These are phyloP conservation scores for Fraxinus floribunda DNA, from an alignment of 305 asterid genomes.

Conservation along the genomic window DNA sequence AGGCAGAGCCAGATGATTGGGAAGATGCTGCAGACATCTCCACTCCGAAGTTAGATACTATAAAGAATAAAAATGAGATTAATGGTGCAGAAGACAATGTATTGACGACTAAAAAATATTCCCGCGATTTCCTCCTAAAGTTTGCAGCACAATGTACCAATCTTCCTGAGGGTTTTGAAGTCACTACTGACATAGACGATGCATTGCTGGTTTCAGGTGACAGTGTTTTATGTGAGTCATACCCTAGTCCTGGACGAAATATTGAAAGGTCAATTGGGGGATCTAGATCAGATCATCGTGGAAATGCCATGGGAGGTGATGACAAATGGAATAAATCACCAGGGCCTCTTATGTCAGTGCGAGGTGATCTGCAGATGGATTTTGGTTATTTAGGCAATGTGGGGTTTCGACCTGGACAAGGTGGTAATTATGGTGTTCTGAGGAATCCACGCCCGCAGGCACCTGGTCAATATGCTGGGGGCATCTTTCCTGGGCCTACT, in stretches of 20 bases:
- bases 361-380: conserved; percentile 33
- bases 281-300: conserved; percentile 66
- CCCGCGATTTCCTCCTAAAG: conserved; percentile 77
- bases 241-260: conserved; percentile 60
- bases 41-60: conserved; percentile 52
- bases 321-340: conserved; percentile 44
- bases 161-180: conserved; percentile 62
- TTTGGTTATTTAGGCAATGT: conserved; percentile 25
- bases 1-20: conserved; percentile 91
- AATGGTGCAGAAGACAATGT: conserved; percentile 46
- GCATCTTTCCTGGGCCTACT: conserved; percentile 34
- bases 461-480: conserved; percentile 29
- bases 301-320: conserved; percentile 50
- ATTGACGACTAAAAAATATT: conserved; percentile 49
- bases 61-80: conserved; percentile 32
- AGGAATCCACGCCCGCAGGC: conserved; percentile 32
- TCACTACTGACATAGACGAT: conserved; percentile 43
- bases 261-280: conserved; percentile 58
- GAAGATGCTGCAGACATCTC: conserved; percentile 84
- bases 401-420: conserved; percentile 36
- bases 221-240: conserved; percentile 36
- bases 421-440: conserved; percentile 36
- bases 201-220: conserved; percentile 38
- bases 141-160: conserved; percentile 56
- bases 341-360: conserved; percentile 34